These are phyloP conservation scores for Betula pendula DNA, from an alignment of 306 rosid species.

Conservation along the genomic window DNA sequence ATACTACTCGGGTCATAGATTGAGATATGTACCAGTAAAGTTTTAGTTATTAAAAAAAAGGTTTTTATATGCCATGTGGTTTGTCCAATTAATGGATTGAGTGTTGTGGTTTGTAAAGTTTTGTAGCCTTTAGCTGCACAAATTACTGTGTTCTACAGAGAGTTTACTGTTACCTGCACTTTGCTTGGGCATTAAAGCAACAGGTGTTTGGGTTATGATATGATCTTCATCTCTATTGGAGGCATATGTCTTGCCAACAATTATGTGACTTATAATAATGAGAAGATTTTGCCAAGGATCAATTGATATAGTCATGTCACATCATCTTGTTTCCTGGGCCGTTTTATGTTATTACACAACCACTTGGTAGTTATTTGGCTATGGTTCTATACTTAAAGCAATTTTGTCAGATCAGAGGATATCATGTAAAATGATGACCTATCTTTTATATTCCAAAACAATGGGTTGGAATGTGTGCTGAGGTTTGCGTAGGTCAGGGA, in stretches of 20 bases:
- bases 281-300: neutral
- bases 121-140: neutral
- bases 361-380: neutral
- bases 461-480: neutral
- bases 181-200: neutral
- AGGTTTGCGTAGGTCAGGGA: neutral
- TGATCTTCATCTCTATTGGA: neutral
- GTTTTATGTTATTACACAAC: neutral
- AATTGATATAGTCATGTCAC: neutral
- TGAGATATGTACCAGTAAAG: neutral
- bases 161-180: neutral
- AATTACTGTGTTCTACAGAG: neutral
- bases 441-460: neutral
- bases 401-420: neutral
- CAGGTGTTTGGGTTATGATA: neutral
- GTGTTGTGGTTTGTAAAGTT: neutral
- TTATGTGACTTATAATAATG: too few species aligned
- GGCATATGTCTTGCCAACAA: too few species aligned
- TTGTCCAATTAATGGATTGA: neutral
- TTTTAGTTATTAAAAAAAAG: neutral
- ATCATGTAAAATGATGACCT: neutral
- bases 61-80: neutral
- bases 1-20: neutral
- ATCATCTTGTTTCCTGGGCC: neutral
- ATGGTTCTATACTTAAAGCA: neutral